Evolutionary conservation across 2,329 filamentous ascomycete species (phyloP).

Genomic region (Aspergillus piperis): DNA sequence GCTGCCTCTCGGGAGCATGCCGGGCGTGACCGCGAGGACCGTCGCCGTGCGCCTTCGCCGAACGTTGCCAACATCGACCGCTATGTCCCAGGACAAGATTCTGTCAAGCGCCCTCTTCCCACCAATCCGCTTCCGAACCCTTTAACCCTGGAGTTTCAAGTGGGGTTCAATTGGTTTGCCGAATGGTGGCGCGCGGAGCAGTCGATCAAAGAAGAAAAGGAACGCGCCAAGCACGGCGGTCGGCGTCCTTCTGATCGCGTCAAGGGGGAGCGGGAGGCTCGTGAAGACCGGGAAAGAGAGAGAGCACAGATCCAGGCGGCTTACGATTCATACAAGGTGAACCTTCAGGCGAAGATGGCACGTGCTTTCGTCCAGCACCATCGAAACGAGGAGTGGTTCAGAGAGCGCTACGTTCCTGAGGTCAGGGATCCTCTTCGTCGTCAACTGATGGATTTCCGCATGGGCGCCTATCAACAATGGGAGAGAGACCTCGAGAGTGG

Average conservation of each 20-base stretch:
- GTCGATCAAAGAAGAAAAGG: constrained; percentile 64
- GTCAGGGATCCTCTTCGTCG: constrained; percentile 72
- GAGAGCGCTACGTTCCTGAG: constrained; percentile 86
- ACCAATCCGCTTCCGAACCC: constrained; percentile 63
- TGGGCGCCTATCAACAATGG: constrained; percentile 81
- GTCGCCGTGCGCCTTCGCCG: constrained; percentile 60
- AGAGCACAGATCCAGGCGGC: constrained; percentile 64
- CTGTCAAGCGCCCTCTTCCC: constrained; percentile 53
- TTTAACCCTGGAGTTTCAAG: constrained; percentile 64
- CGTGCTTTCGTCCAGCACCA: constrained; percentile 87
- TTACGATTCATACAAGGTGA: constrained; percentile 67
- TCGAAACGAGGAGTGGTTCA: constrained; percentile 97
- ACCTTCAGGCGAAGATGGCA: constrained; percentile 72
- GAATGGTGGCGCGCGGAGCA: constrained; percentile 69
- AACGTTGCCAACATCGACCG: constrained; percentile 61
- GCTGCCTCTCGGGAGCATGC: constrained; percentile 43
- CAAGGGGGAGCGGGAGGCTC: constrained; percentile 63
- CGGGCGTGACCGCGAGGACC: constrained; percentile 58
- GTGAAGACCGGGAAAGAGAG: constrained; percentile 65
- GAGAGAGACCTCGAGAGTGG: constrained; percentile 82
- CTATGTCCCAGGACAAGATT: constrained; percentile 65
- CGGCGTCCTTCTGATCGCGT: constrained; percentile 56
- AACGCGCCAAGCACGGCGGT: constrained; percentile 61
- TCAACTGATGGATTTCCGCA: constrained; percentile 77
- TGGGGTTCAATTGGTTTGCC: constrained; percentile 67